phyloP scores from a whole-genome alignment of 139 green algal genomes.

The Closterium sp. region DNA sequence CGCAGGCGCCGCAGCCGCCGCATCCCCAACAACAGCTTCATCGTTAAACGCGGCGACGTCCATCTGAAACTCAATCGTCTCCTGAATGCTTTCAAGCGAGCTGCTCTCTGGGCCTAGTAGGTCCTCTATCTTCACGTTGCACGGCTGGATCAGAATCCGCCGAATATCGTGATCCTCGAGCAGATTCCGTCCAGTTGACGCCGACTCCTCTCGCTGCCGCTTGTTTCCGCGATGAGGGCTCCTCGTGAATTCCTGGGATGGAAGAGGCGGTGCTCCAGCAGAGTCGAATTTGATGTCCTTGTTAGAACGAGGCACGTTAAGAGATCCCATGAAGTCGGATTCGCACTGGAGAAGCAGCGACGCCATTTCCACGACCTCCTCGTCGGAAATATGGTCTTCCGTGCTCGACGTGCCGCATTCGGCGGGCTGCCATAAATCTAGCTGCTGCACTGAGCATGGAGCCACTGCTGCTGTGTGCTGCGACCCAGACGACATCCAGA shows the following conservation, averaged over 20 bases:
- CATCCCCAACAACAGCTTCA: background rate
- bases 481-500: background rate
- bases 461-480: background rate
- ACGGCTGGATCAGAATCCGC: background rate
- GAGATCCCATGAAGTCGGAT: background rate
- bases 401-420: background rate
- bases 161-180: background rate
- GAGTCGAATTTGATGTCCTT: background rate
- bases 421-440: background rate
- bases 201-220: background rate
- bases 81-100: background rate
- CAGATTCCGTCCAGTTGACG: background rate
- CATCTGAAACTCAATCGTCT: background rate
- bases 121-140: background rate
- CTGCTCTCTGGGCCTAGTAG: background rate
- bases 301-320: background rate
- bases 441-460: background rate
- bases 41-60: background rate
- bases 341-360: background rate
- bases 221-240: background rate
- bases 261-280: background rate
- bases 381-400: background rate
- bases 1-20: background rate
- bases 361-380: background rate
- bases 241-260: no score